phyloP scores from a whole-genome alignment of 2,329 filamentous ascomycete genomes.

The Ophiostoma populinum region DNA sequence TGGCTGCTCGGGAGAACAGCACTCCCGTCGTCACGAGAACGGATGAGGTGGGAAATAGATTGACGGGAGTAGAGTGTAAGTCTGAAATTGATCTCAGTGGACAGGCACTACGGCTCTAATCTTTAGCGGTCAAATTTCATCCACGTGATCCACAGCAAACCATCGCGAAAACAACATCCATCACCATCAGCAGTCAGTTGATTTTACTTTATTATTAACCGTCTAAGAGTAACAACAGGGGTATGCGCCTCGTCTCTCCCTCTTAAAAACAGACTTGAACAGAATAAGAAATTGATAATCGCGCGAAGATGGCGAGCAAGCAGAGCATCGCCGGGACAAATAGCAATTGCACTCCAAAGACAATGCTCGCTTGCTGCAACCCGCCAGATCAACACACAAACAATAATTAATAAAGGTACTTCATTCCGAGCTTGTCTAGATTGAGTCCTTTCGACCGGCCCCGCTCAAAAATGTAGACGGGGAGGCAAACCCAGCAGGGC shows the following conservation, averaged over 20 bases:
- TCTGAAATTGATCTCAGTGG: too few relatives aligned
- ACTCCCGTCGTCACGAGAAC: not conserved
- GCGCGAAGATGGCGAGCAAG: slow-evolving; percentile 11
- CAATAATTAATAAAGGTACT: not conserved
- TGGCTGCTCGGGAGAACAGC: not conserved
- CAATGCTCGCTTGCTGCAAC: too few relatives aligned
- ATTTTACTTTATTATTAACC: slow-evolving; percentile 4
- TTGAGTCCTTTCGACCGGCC: slow-evolving; percentile 7
- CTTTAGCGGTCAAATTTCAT: not conserved
- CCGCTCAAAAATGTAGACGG: slow-evolving; percentile 6
- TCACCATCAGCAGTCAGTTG: not conserved
- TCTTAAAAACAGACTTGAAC: slow-evolving; percentile 12
- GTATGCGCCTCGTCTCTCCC: slow-evolving; percentile 13
- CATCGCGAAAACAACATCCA: not conserved
- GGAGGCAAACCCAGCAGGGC: not conserved
- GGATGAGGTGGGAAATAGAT: too few relatives aligned
- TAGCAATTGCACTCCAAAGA: too few relatives aligned
- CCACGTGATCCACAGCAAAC: not conserved
- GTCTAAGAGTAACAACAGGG: slow-evolving; percentile 5
- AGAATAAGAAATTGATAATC: slow-evolving; percentile 20
- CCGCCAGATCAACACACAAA: not conserved
- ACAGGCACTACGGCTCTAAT: too few relatives aligned
- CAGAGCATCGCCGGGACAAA: too few relatives aligned
- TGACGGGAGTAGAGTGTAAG: too few relatives aligned
- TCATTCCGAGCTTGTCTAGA: not conserved